Evolutionary conservation across 139 green algal species (phyloP).

Genomic region (Spirogloea muscicola): DNA sequence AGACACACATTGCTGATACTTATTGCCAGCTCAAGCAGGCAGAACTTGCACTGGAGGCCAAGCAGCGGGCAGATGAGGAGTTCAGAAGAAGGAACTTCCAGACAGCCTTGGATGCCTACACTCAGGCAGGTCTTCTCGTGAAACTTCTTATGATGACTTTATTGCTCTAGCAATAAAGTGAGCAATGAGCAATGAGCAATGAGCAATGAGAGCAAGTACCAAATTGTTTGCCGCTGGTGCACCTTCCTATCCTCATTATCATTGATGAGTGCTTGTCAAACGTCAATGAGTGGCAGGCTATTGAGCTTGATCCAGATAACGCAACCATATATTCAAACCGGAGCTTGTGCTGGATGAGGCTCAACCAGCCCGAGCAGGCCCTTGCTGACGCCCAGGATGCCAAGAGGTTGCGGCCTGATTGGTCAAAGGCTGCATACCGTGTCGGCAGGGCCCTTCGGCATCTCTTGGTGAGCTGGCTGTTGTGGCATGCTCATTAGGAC

Average conservation of each 20-base stretch:
- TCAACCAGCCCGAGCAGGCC: conserved; percentile 30
- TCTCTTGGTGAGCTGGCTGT: conserved; percentile 1
- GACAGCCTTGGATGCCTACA: conserved; percentile 26
- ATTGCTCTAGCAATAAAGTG: no score
- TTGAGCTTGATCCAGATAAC: conserved; percentile 31
- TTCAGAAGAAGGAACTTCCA: conserved; percentile 16
- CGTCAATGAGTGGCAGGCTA: background rate
- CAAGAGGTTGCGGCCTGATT: conserved; percentile 12
- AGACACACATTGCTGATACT: no score
- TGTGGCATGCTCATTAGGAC: no score
- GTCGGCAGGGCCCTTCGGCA: conserved; percentile 5
- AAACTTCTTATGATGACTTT: background rate
- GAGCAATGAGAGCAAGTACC: no score
- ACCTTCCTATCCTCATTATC: no score
- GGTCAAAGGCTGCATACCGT: conserved; percentile 36
- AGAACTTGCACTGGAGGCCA: conserved; percentile 21
- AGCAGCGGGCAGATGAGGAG: conserved; percentile 14
- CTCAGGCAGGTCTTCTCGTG: conserved; percentile 17
- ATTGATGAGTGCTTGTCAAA: background rate
- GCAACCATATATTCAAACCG: conserved; percentile 35
- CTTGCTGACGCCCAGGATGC: conserved; percentile 25
- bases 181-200: no score
- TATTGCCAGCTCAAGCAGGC: no score
- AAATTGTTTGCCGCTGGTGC: no score
- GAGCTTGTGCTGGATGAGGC: conserved; percentile 43